Conservation (phyloP, 768 basidiomycete genomes). For the Phanerochaete carnosa region DNA sequence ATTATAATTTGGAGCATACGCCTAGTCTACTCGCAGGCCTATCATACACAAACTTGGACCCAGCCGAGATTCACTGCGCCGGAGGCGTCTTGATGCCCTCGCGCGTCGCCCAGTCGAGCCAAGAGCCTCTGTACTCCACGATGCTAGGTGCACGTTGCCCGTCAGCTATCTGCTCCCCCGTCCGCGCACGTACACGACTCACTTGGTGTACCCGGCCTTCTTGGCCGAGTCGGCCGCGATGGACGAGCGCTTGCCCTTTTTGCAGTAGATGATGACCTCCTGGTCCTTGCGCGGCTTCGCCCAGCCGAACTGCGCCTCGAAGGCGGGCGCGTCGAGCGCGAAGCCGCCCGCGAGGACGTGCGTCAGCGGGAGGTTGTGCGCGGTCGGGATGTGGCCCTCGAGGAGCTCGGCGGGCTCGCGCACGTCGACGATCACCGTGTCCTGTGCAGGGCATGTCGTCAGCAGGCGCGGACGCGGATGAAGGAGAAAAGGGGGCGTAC, state of each 20-base stretch:
- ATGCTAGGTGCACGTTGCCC: background rate
- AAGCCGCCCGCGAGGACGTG: background rate
- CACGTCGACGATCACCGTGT: conserved; percentile 1
- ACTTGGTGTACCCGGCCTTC: conserved; percentile 1
- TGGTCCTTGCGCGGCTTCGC: background rate
- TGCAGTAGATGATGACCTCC: conserved; percentile 5
- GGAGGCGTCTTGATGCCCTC: background rate
- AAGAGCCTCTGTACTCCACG: conserved; percentile 1
- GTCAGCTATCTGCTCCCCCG: background rate
- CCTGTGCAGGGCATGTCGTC: background rate
- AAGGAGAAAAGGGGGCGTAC: background rate
- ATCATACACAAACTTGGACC: background rate
- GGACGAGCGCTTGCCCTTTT: conserved; percentile 3
- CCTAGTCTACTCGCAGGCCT: background rate
- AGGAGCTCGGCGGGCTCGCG: background rate
- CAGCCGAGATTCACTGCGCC: background rate
- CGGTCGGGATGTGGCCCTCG: background rate
- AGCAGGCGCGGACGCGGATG: no score
- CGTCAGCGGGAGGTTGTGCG: background rate
- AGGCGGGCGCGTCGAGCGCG: background rate
- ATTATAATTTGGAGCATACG: background rate
- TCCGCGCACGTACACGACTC: background rate
- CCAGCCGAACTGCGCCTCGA: background rate
- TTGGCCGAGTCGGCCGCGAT: background rate
- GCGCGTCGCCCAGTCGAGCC: conserved; percentile 1